Evolutionary conservation across 148 eudicot genomes (phyloP).

Genomic region (Nyssa sinensis): DNA sequence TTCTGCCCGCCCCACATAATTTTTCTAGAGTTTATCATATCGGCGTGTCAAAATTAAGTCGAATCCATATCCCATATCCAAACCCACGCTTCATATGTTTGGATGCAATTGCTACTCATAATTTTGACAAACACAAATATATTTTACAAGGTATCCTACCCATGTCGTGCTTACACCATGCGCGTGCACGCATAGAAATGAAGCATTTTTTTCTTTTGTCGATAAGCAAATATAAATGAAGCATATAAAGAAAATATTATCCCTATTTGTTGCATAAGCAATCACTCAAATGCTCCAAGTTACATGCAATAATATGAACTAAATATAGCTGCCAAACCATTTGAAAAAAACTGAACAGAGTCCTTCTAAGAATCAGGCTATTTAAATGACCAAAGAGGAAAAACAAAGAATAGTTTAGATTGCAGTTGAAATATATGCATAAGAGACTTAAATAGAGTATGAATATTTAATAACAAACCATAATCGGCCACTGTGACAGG

Average conservation of each 20-base stretch:
- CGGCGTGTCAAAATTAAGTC: too few relatives aligned
- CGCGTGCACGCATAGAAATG: too few relatives aligned
- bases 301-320: not conserved
- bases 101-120: not conserved
- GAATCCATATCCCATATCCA: too few relatives aligned
- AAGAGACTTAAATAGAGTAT: slow-evolving; percentile 15
- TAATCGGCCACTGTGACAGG: slow-evolving; percentile 98
- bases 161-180: not conserved
- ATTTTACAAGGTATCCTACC: not conserved
- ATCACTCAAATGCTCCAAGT: not conserved
- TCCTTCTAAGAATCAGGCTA: not conserved
- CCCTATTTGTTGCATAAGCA: too few relatives aligned
- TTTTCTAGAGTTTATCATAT: too few relatives aligned
- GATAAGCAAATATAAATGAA: too few relatives aligned
- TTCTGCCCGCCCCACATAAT: too few relatives aligned
- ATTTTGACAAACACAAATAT: not conserved
- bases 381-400: too few relatives aligned
- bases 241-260: too few relatives aligned
- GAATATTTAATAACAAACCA: slow-evolving; percentile 44
- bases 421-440: not conserved
- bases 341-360: not conserved
- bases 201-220: too few relatives aligned
- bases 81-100: too few relatives aligned
- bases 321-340: not conserved
- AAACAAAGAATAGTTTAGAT: not conserved